These are phyloP conservation scores for Cercospora zeae-maydis DNA, from an alignment of 2,329 filamentous ascomycete genomes.

Conservation along the genomic window DNA sequence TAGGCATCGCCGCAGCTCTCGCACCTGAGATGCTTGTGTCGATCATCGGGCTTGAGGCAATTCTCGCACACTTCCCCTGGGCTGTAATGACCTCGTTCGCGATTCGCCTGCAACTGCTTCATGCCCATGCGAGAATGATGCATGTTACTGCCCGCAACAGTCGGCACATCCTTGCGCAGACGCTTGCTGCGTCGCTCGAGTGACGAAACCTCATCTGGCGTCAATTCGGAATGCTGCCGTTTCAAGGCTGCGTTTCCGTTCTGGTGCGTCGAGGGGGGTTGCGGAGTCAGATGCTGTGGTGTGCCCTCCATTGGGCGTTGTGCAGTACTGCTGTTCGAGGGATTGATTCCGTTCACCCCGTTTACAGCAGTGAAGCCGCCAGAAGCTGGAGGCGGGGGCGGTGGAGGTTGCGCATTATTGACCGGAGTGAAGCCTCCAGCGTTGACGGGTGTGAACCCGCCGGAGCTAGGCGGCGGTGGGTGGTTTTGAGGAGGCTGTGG, in stretches of 20 bases:
- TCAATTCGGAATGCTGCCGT: constrained; percentile 57
- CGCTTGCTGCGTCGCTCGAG: constrained; percentile 77
- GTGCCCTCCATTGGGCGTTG: constrained; percentile 46
- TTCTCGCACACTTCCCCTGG: constrained; percentile 72
- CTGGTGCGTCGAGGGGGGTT: constrained; percentile 25
- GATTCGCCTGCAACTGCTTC: constrained; percentile 57
- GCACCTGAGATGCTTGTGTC: constrained; percentile 69
- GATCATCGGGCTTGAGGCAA: constrained; percentile 76
- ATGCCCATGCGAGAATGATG: constrained; percentile 82
- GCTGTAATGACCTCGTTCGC: constrained; percentile 55
- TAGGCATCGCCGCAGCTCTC: constrained; percentile 89
- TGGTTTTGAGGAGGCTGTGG: constrained; percentile 38
- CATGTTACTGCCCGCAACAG: constrained; percentile 95
- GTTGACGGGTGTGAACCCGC: constrained; percentile 73
- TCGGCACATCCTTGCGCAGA: constrained; percentile 78
- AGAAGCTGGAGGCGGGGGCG: constrained; percentile 18
- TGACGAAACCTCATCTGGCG: constrained; percentile 43
- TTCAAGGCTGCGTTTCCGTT: constrained; percentile 54
- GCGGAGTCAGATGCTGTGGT: constrained; percentile 40
- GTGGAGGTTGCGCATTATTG: constrained; percentile 47
- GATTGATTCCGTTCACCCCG: constrained; percentile 44
- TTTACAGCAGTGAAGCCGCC: constrained; percentile 59
- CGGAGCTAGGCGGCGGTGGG: constrained; percentile 55
- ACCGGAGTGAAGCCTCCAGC: constrained; percentile 60
- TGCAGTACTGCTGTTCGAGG: constrained; percentile 27